These are phyloP conservation scores for Trichoderma citrinoviride DNA, from an alignment of 2,329 filamentous ascomycete genomes.

Conservation along the genomic window DNA sequence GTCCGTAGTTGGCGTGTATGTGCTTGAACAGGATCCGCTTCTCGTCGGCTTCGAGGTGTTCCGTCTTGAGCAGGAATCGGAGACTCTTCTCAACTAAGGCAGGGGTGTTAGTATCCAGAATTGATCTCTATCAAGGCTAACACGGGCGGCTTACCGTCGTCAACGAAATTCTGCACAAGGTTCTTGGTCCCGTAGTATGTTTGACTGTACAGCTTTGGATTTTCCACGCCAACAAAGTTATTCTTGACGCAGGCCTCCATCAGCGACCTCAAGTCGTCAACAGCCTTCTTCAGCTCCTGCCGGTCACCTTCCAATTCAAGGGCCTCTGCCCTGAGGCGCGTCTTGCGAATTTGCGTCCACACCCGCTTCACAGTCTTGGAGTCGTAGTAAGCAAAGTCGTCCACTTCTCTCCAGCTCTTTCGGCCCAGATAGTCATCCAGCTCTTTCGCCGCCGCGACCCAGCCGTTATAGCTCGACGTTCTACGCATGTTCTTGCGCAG, in stretches of 20 bases:
- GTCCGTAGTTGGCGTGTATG: conserved; percentile 83
- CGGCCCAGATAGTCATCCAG: conserved; percentile 81
- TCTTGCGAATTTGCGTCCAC: conserved; percentile 68
- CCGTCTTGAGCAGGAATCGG: conserved; percentile 64
- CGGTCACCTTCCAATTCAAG: conserved; percentile 44
- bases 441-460: conserved; percentile 74
- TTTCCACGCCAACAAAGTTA: conserved; percentile 95
- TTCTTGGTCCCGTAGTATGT: conserved; percentile 98
- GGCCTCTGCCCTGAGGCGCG: conserved; percentile 58
- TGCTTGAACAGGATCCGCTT: conserved; percentile 85
- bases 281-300: conserved; percentile 45
- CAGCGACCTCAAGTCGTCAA: conserved; percentile 74
- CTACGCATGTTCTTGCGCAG: conserved; percentile 69
- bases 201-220: conserved; percentile 90
- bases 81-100: conserved; percentile 61
- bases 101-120: not conserved
- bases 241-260: conserved; percentile 93
- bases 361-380: conserved; percentile 77
- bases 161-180: conserved; percentile 82
- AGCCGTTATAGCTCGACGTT: conserved; percentile 75
- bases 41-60: conserved; percentile 65
- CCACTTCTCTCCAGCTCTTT: conserved; percentile 73
- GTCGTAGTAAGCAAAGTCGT: conserved; percentile 84
- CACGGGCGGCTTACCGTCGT: conserved; percentile 60
- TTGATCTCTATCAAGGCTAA: too few relatives aligned